Evolutionary conservation across 2,329 filamentous ascomycete species (phyloP), one percentile per base, ranked within the genome.

Genomic region (Claviceps maximensis): DNA sequence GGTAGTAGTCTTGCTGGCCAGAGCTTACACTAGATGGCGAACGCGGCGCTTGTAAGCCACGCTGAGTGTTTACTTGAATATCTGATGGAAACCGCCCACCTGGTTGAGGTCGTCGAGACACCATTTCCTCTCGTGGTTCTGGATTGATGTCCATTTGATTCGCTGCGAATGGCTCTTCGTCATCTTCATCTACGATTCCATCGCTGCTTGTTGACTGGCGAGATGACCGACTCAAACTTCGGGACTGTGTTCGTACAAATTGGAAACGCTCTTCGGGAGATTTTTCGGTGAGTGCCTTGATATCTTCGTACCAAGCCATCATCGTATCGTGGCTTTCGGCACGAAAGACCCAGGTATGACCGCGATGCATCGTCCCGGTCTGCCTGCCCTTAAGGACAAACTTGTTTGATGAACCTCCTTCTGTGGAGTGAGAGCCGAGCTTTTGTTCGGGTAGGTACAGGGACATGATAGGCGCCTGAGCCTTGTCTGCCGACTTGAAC

Each of bases 31-130:
- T 94, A 76, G 86, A 87, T 56, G 86, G 86, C 65, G 87, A 89
- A 66, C 83, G 75, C 65, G 86, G 81, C 65, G 80, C 83, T 71
- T 89, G 84, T 82, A 89, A 83, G 76, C 86, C 84, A 74, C 87
- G 83, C 66, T 81, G 72, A 57, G 77, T 74, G 69, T 89, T 86
- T 68, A 95, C 79, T 74, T 89, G 83, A 62, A 97, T 75, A 75
- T 96, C 90, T 72, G 87, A 94, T 72, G 91, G 91, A 74, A 98
- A 98, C 70, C 90, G 83, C 76, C 91, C 91, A 83, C 90, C 91
- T 83, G 89, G 84, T 78, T 87, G 82, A 66, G 88, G 87, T 69
- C 89, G 83, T 69, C 79, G 78, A 62, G 79, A 74, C 60, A 71
- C 67, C 52, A 67, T 66, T 55, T 79, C 76, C 62, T 76, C 71